Percentiles rank a stretch among this genome's conserved stretches.
Conservation (phyloP, 1,284 basidiomycete genomes). For the Macrocybe sp. region DNA sequence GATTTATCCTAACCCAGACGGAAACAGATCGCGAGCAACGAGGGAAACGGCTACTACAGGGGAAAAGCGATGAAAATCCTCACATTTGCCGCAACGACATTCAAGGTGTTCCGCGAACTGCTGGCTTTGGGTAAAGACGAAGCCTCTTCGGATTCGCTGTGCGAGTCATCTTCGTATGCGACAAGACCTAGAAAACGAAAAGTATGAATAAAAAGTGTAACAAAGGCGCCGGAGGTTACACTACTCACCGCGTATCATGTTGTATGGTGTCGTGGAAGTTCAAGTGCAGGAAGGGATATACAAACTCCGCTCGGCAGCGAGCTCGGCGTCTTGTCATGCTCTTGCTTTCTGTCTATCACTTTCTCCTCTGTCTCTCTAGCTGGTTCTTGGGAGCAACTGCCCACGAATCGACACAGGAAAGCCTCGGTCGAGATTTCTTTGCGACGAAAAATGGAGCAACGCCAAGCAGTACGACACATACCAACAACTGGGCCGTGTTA, state of each 20-base stretch:
- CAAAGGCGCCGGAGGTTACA: background rate
- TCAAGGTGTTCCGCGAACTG: constrained; percentile 5
- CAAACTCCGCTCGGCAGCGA: constrained; percentile 14
- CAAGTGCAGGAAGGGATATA: constrained; percentile 10
- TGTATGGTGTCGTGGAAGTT: constrained; percentile 14
- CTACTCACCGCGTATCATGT: constrained; percentile 37
- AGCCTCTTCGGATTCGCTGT: constrained; percentile 51
- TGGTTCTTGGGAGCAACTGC: constrained; percentile 27
- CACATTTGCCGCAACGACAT: constrained; percentile 41
- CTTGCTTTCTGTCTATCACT: constrained; percentile 25
- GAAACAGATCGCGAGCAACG: constrained; percentile 55
- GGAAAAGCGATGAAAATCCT: constrained; percentile 45
- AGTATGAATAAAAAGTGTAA: constrained; percentile 1
- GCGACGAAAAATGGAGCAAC: constrained; percentile 19
- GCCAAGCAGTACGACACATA: constrained; percentile 51
- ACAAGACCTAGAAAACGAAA: constrained; percentile 43
- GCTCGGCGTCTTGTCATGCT: constrained; percentile 24
- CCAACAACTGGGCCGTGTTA: constrained; percentile 98
- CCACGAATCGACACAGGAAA: constrained; percentile 22
- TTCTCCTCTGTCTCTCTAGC: constrained; percentile 25
- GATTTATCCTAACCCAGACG: constrained; percentile 60
- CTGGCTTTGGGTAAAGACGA: constrained; percentile 25
- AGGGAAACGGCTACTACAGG: constrained; percentile 54
- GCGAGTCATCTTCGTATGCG: constrained; percentile 60
- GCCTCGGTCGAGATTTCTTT: constrained; percentile 32